Conservation (phyloP, 192 early-diverging fungal genomes). For the Rhizoclosmatium globosum region DNA sequence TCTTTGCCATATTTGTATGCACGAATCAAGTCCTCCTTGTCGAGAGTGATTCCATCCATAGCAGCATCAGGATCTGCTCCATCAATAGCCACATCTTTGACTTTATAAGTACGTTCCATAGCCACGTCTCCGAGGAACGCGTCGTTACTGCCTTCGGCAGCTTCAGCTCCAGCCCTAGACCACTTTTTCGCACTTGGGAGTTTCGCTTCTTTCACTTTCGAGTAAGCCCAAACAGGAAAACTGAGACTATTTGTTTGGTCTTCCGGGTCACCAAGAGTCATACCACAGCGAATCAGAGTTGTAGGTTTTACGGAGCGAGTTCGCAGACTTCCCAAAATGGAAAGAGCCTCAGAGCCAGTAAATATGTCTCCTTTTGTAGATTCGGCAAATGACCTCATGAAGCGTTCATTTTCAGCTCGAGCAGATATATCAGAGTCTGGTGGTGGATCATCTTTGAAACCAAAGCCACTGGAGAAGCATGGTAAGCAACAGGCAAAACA, state of each 20-base stretch:
- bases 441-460: constrained; percentile 32
- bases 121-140: constrained; percentile 39
- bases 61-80: constrained; percentile 22
- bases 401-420: constrained; percentile 57
- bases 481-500: constrained; percentile 22
- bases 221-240: constrained; percentile 66
- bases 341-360: constrained; percentile 59
- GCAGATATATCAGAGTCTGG: background rate
- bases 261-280: constrained; percentile 63
- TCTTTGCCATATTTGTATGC: constrained; percentile 77
- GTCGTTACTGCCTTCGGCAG: constrained; percentile 26
- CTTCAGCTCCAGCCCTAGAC: constrained; percentile 51
- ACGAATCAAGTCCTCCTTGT: constrained; percentile 62
- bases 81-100: constrained; percentile 21
- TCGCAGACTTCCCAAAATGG: constrained; percentile 51
- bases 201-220: constrained; percentile 62
- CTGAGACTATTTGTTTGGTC: constrained; percentile 50
- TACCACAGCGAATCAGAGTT: constrained; percentile 57
- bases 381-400: constrained; percentile 55
- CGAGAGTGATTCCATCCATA: background rate
- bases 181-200: constrained; percentile 72
- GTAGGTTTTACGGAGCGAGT: constrained; percentile 64
- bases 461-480: constrained; percentile 33
- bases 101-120: constrained; percentile 52
- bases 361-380: constrained; percentile 40